Conservation (phyloP, 2,329 filamentous ascomycete species). For the Ophiostoma himal-ulmi region DNA sequence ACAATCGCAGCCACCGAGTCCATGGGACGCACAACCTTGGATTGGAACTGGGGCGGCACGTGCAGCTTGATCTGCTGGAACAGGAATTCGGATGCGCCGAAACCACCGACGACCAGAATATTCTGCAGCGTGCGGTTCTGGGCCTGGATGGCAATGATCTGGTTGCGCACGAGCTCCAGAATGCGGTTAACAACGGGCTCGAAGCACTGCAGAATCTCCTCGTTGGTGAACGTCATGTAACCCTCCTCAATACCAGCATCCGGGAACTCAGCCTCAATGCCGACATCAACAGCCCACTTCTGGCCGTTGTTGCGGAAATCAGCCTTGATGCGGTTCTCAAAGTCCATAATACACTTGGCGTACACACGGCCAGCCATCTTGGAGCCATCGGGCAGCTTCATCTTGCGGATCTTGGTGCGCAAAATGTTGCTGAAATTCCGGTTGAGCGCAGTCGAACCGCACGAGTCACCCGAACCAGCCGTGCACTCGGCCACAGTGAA, state of each 20-base stretch:
- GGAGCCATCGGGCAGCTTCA: constrained; percentile 95
- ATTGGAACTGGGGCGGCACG: constrained; percentile 95
- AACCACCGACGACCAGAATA: constrained; percentile 93
- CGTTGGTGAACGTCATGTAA: constrained; percentile 99
- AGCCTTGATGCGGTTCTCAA: constrained; percentile 98
- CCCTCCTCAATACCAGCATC: constrained; percentile 97
- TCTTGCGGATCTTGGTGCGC: constrained; percentile 95
- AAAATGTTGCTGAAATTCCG: constrained; percentile 98
- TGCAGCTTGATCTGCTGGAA: constrained; percentile 99
- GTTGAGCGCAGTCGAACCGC: constrained; percentile 95
- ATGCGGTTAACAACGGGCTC: constrained; percentile 97
- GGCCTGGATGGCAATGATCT: constrained; percentile 97
- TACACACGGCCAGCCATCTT: constrained; percentile 98
- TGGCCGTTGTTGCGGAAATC: constrained; percentile 99
- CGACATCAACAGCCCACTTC: constrained; percentile 98
- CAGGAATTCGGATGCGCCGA: constrained; percentile 95
- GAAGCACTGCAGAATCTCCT: constrained; percentile 98
- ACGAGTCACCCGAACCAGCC: constrained; percentile 93
- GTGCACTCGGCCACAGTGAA: constrained; percentile 98
- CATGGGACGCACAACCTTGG: constrained; percentile 97
- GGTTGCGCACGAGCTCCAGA: constrained; percentile 89
- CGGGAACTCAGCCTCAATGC: constrained; percentile 96
- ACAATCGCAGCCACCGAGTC: constrained; percentile 98
- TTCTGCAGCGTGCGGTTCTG: constrained; percentile 94
- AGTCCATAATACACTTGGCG: constrained; percentile 99